Evolutionary conservation across 2,329 filamentous ascomycete species (phyloP).

Genomic region (Arthroderma uncinatum): DNA sequence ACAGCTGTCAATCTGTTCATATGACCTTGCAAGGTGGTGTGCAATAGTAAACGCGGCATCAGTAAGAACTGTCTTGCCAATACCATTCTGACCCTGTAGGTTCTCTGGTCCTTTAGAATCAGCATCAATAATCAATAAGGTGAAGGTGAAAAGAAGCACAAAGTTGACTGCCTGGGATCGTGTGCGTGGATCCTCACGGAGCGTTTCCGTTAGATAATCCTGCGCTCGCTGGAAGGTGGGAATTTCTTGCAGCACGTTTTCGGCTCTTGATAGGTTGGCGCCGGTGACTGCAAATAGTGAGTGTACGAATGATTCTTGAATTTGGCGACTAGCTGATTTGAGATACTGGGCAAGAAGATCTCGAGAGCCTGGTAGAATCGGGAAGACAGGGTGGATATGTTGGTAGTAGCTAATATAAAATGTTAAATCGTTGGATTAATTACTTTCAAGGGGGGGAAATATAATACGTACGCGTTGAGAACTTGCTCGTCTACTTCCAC

Average conservation of each 20-base stretch:
- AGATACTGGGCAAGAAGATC: constrained; percentile 29
- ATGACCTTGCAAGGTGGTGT: constrained; percentile 29
- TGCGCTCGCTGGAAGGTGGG: constrained; percentile 30
- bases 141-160: constrained; percentile 32
- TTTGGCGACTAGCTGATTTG: constrained; percentile 30
- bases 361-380: constrained; percentile 32
- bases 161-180: constrained; percentile 29
- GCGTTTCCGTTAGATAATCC: constrained; percentile 30
- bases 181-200: constrained; percentile 26
- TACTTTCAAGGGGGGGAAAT: background rate
- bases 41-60: constrained; percentile 30
- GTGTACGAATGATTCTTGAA: constrained; percentile 33
- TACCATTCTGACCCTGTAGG: constrained; percentile 30
- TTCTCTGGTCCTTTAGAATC: constrained; percentile 34
- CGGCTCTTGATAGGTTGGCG: constrained; percentile 27
- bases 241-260: constrained; percentile 24
- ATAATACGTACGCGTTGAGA: constrained; percentile 29
- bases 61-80: constrained; percentile 31
- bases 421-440: background rate
- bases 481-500: constrained; percentile 31
- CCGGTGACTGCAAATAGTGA: constrained; percentile 31
- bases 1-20: constrained; percentile 29
- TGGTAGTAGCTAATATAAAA: constrained; percentile 29
- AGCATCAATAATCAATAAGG: constrained; percentile 34
- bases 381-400: constrained; percentile 32